Conservation (phyloP, 306 rosid genomes). For the Herpetospermum pedunculosum region DNA sequence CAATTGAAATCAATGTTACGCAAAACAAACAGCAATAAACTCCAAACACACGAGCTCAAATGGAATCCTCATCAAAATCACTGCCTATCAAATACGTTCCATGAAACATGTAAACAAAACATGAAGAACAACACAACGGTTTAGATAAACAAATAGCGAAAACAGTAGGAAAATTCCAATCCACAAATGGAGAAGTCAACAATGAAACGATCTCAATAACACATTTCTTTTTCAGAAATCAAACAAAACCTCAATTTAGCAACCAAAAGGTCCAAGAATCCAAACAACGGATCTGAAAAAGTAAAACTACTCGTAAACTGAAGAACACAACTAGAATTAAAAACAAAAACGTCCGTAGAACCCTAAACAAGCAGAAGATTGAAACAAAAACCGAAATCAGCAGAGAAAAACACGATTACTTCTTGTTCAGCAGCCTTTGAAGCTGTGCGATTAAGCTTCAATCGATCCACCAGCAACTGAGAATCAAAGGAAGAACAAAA, state of each 20-base stretch:
- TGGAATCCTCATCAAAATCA: constrained; percentile 3
- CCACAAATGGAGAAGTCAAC: neutral
- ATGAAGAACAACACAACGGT: neutral
- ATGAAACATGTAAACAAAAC: neutral
- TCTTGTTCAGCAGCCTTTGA: constrained; percentile 24
- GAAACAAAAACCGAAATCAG: constrained; percentile 21
- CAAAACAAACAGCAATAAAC: constrained; percentile 4
- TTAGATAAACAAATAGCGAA: neutral
- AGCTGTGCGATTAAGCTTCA: constrained; percentile 23
- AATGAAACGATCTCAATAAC: neutral
- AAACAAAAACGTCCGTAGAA: constrained; percentile 5
- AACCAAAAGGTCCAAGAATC: neutral
- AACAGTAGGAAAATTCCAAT: neutral
- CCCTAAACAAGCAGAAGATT: constrained; percentile 21
- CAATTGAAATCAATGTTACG: constrained; percentile 19
- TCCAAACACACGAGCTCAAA: neutral
- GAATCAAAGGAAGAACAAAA: neutral
- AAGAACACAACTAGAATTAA: constrained; percentile 1
- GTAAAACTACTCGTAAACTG: constrained; percentile 5
- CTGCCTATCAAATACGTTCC: neutral
- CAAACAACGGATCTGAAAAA: constrained; percentile 35
- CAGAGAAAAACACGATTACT: constrained; percentile 19
- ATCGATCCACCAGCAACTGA: constrained; percentile 17
- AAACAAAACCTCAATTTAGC: neutral
- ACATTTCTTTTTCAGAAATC: constrained; percentile 13